Percentiles rank a stretch among this genome's conserved stretches.
These are phyloP conservation scores for Lepidium campestre DNA, from an alignment of 441 rosid species.

Conservation along the genomic window DNA sequence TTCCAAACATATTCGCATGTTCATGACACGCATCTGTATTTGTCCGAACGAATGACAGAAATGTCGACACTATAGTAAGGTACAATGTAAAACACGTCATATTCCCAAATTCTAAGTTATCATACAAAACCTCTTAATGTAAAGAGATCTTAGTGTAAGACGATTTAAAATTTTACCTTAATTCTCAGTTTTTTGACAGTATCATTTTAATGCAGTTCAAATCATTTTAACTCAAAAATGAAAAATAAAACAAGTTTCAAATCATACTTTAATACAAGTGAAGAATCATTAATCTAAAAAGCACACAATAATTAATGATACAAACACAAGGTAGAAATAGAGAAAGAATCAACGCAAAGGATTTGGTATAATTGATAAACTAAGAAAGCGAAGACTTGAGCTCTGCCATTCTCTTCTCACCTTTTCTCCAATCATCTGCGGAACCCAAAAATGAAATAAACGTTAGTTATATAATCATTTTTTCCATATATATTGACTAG, in stretches of 20 bases:
- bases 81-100: too few species aligned
- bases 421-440: slow-evolving; percentile 12
- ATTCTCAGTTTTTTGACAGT: not conserved
- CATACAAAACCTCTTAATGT: too few species aligned
- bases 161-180: too few species aligned
- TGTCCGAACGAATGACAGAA: too few species aligned
- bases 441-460: not conserved
- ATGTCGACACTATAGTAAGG: too few species aligned
- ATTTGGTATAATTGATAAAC: not conserved
- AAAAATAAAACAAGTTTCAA: not conserved
- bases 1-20: too few species aligned
- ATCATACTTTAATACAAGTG: slow-evolving; percentile 9
- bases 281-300: slow-evolving; percentile 15
- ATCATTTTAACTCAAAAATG: not conserved
- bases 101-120: too few species aligned
- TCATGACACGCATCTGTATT: too few species aligned
- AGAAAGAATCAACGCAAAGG: slow-evolving; percentile 16
- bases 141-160: too few species aligned
- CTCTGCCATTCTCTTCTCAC: slow-evolving; percentile 4
- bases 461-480: not conserved
- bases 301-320: slow-evolving; percentile 6
- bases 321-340: slow-evolving; percentile 2
- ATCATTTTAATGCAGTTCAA: not conserved
- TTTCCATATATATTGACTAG: not conserved
- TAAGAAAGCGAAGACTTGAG: not conserved